phyloP scores from a whole-genome alignment of 176 grass and related monocot genomes.

The Phragmites australis region DNA sequence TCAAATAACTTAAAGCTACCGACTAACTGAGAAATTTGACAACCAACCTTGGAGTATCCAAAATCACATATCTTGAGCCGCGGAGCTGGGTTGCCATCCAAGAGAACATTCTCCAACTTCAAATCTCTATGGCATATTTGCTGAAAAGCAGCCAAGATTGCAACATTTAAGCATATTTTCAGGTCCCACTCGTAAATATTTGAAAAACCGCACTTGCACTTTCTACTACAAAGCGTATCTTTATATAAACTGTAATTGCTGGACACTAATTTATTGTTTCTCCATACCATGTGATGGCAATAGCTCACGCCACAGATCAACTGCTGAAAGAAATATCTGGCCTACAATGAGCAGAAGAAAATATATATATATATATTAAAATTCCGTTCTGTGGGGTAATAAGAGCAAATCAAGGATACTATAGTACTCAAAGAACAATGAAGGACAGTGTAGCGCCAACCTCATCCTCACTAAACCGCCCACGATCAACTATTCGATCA shows the following conservation, averaged over 20 bases:
- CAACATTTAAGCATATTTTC: constrained; percentile 40
- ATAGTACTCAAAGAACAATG: background rate
- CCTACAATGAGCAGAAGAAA: constrained; percentile 40
- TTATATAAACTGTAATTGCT: constrained; percentile 21
- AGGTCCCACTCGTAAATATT: constrained; percentile 30
- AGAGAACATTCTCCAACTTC: constrained; percentile 81
- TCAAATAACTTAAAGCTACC: constrained; percentile 10
- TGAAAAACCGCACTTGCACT: constrained; percentile 42
- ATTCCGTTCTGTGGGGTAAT: background rate
- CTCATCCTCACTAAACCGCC: constrained; percentile 74
- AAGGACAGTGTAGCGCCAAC: constrained; percentile 19
- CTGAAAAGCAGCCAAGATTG: constrained; percentile 52
- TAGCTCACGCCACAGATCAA: constrained; percentile 76
- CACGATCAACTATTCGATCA: constrained; percentile 59
- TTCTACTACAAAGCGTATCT: constrained; percentile 35
- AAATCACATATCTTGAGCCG: constrained; percentile 89
- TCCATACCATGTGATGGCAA: constrained; percentile 70
- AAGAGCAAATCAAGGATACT: background rate
- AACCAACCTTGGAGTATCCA: constrained; percentile 76
- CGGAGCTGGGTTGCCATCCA: constrained; percentile 60
- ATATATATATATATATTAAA: too few species aligned
- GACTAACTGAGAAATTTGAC: background rate
- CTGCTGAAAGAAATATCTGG: constrained; percentile 90
- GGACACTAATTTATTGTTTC: constrained; percentile 25
- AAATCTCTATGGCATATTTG: constrained; percentile 92